Base-by-base conservation (phyloP, 352 stramenopile genomes). In the Globisporangium lucens region DNA sequence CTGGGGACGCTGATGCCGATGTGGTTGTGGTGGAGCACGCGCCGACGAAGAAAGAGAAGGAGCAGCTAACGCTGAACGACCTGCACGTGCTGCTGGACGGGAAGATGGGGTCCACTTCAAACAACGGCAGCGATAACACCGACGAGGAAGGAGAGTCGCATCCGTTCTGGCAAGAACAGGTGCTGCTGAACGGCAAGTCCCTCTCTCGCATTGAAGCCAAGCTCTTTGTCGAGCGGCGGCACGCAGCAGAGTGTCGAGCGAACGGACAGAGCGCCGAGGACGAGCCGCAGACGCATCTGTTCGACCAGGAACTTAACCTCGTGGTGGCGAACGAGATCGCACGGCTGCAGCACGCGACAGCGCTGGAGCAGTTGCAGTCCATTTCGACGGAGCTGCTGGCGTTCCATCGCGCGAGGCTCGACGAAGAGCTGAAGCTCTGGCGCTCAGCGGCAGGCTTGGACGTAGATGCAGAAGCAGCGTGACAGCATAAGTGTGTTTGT, bases 41-140 rank as follows among this genome's bases (percentile, higher is more conserved):
- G 2, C 71, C 79, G 43, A 74, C 77, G 2, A 73, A 75, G 17
- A 83, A 87, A 38, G 80, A 85, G 35, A 78, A 85, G 56, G 83
- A 91, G 64, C 75, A 71, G 30, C 65, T 91, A 17, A 88, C 80
- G 20, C 69, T 91, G n/a, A 68, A 70, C 6, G 76, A 89, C 12
- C 59, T 91, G 22, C 69, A 83, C 10, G 64, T 76, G 38, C 57
- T 91, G 33, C 66, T 91, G 0, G 60, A 78, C 29, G 73, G 73
- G 8, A 69, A 67, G 35, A 62, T 57, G 29, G n/a, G 56, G 29
- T 41, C 53, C 1, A 36, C 24, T 12, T 24, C 47, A 4, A 57
- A 12, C 10, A 36, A 53, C 27, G 38, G 30, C 17, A 41, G 30
- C 57, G 43, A 49, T 27, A 33, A 38, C 24, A 17, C 9, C 15